These are phyloP conservation scores for Mycena belliarum DNA, from an alignment of 768 basidiomycete genomes.

Conservation along the genomic window DNA sequence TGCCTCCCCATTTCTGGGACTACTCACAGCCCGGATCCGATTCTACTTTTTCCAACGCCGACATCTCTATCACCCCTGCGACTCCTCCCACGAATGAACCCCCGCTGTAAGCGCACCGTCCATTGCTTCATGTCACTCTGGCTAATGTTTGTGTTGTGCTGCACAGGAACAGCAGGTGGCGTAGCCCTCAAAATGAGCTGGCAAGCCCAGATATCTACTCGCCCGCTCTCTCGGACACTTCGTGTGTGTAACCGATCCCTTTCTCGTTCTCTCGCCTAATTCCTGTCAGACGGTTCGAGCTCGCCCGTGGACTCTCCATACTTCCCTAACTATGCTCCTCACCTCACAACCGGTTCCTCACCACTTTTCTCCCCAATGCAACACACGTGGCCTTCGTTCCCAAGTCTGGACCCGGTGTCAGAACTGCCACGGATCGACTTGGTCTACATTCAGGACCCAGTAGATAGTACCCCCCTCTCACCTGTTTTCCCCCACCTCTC, in stretches of 20 bases:
- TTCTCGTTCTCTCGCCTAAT: neutral
- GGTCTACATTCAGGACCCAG: too few relatives aligned
- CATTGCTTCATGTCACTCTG: neutral
- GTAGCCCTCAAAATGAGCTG: neutral
- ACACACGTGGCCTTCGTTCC: too few relatives aligned
- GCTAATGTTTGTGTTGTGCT: neutral
- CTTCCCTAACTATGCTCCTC: too few relatives aligned
- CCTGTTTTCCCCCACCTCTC: neutral
- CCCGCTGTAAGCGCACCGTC: neutral
- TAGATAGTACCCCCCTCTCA: neutral
- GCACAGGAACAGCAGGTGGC: neutral
- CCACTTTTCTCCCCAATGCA: too few relatives aligned
- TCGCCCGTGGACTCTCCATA: neutral
- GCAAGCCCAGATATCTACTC: neutral
- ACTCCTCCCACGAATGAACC: neutral
- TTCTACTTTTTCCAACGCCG: neutral
- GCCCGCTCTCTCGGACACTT: neutral
- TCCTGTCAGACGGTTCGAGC: neutral
- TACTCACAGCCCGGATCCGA: neutral
- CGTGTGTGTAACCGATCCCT: constrained; percentile 1
- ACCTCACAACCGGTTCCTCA: neutral
- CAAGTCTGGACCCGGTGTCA: too few relatives aligned
- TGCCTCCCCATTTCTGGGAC: neutral
- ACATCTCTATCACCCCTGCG: neutral
- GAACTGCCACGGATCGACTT: too few relatives aligned